Conservation (phyloP, 2,329 filamentous ascomycete species). For the Venturia asperata region DNA sequence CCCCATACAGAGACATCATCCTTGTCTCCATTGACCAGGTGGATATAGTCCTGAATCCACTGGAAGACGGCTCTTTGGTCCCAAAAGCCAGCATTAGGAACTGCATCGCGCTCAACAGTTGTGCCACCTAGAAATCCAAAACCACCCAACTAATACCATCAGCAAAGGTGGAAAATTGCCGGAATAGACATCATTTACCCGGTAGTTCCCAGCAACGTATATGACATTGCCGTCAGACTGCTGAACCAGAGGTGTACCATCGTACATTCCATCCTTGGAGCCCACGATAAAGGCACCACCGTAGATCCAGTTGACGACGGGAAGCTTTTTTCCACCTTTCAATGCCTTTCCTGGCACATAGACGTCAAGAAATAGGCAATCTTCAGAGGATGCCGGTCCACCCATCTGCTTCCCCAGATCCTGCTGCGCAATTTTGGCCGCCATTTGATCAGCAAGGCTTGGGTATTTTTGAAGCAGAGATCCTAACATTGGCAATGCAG, state of each 20-base stretch:
- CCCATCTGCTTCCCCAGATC: neutral
- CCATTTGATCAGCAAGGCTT: neutral
- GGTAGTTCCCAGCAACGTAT: slow-evolving; percentile 44
- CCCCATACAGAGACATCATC: slow-evolving; percentile 44
- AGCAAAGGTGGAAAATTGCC: neutral
- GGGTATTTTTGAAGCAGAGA: neutral
- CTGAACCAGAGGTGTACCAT: slow-evolving; percentile 7
- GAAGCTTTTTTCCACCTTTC: slow-evolving; percentile 7
- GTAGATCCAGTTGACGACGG: slow-evolving; percentile 17
- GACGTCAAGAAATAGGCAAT: slow-evolving; percentile 47
- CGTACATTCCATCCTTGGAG: slow-evolving; percentile 17
- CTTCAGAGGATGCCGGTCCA: slow-evolving; percentile 28
- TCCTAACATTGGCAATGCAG: neutral
- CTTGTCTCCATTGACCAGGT: slow-evolving; percentile 42
- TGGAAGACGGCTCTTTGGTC: slow-evolving; percentile 40
- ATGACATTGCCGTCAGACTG: slow-evolving; percentile 36
- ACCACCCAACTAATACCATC: slow-evolving; percentile 23
- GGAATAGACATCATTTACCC: slow-evolving; percentile 22
- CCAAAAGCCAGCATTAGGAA: slow-evolving; percentile 38
- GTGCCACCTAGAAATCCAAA: slow-evolving; percentile 44
- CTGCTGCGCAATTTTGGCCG: neutral
- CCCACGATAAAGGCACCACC: slow-evolving; percentile 15
- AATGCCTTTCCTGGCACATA: slow-evolving; percentile 39
- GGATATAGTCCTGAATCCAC: slow-evolving; percentile 45
- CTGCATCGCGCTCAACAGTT: slow-evolving; percentile 38